phyloP scores from a whole-genome alignment of 192 early-diverging fungal species.

The Mortierella hygrophila region DNA sequence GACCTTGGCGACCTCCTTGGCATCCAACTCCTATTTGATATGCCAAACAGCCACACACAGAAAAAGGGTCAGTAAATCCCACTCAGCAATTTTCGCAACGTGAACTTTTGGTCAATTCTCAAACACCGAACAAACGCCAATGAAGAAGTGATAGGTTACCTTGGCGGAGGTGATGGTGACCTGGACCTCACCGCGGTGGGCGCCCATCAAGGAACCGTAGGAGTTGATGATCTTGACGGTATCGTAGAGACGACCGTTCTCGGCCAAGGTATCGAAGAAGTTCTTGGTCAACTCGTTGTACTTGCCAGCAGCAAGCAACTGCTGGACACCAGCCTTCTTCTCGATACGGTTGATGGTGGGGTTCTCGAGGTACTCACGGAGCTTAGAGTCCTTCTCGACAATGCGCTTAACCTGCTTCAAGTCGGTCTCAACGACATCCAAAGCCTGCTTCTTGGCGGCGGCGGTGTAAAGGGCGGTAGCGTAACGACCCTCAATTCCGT shows the following conservation, averaged over 20 bases:
- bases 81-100: not conserved
- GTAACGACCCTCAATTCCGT: conserved; percentile 97
- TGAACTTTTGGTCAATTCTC: not conserved
- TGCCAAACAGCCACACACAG: not conserved
- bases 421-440: conserved; percentile 88
- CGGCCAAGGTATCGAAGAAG: conserved; percentile 92
- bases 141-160: conserved; percentile 57
- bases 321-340: conserved; percentile 83
- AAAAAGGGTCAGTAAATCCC: not conserved
- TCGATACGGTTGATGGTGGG: conserved; percentile 85
- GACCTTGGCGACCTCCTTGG: conserved; percentile 76
- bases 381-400: conserved; percentile 78
- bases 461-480: conserved; percentile 97
- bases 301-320: conserved; percentile 74
- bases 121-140: not conserved
- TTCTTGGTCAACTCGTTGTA: conserved; percentile 88
- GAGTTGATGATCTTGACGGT: conserved; percentile 85
- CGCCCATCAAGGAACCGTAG: conserved; percentile 88
- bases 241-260: conserved; percentile 94
- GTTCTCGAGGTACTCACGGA: conserved; percentile 85
- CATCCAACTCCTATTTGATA: conserved; percentile 75
- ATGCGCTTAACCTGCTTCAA: conserved; percentile 75
- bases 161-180: conserved; percentile 93
- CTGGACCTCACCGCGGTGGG: conserved; percentile 88
- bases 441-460: conserved; percentile 84